Evolutionary conservation across 75 land plant species (phyloP).

Genomic region (Picea sitchensis): DNA sequence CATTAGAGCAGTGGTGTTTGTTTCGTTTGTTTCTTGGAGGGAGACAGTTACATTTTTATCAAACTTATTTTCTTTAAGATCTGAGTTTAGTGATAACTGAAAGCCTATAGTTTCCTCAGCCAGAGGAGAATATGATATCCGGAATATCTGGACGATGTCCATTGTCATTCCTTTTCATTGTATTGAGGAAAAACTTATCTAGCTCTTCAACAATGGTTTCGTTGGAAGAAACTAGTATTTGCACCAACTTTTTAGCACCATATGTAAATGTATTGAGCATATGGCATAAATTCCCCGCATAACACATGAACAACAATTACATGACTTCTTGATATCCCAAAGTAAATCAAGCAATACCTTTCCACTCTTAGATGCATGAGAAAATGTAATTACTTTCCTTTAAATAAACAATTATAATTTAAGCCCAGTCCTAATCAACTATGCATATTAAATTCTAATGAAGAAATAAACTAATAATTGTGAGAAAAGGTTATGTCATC

Average conservation of each 20-base stretch:
- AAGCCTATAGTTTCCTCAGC: neutral
- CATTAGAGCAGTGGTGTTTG: neutral
- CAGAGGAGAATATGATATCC: conserved; percentile 15
- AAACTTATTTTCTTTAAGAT: neutral
- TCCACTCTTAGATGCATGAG: too few species aligned
- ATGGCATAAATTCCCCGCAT: conserved; percentile 65
- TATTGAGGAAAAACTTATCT: conserved; percentile 58
- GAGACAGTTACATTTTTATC: neutral
- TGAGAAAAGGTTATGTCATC: too few species aligned
- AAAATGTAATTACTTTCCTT: too few species aligned
- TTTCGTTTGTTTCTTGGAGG: neutral
- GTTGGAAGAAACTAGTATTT: conserved; percentile 40
- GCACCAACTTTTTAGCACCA: conserved; percentile 78
- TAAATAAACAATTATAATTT: too few species aligned
- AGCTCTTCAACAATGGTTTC: conserved; percentile 50
- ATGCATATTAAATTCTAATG: too few species aligned
- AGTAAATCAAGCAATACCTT: too few species aligned
- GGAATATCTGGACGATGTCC: conserved; percentile 78
- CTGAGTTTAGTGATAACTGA: neutral
- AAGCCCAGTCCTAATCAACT: too few species aligned
- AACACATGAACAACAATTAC: too few species aligned
- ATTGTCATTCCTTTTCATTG: conserved; percentile 76
- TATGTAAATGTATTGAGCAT: conserved; percentile 82
- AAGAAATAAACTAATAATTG: too few species aligned
- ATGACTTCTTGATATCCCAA: too few species aligned